Evolutionary conservation across 1,284 basidiomycete species (phyloP).

Genomic region (Naganishia cerealis): DNA sequence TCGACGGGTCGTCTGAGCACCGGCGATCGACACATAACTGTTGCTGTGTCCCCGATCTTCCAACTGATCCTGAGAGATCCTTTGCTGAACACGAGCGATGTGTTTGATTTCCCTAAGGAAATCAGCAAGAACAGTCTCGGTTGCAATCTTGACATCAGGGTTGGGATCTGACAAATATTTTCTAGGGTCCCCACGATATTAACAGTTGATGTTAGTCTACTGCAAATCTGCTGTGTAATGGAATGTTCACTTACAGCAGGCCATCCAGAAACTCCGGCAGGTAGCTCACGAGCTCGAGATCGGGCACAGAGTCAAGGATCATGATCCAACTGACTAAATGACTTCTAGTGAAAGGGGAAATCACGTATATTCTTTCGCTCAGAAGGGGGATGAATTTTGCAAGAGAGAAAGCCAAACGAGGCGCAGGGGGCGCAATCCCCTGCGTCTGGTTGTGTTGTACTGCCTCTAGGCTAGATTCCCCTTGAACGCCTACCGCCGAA

Average conservation of each 20-base stretch:
- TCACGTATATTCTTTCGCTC: constrained; percentile 87
- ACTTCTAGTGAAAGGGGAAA: constrained; percentile 92
- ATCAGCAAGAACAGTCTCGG: constrained; percentile 86
- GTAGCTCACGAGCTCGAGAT: constrained; percentile 89
- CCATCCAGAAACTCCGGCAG: constrained; percentile 94
- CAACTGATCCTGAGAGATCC: constrained; percentile 53
- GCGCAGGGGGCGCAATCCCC: not conserved
- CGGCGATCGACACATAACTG: not conserved
- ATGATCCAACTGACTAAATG: constrained; percentile 97
- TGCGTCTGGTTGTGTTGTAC: not conserved
- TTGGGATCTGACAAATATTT: constrained; percentile 95
- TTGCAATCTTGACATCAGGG: constrained; percentile 87
- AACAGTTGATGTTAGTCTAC: constrained; percentile 3
- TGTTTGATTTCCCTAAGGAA: constrained; percentile 90
- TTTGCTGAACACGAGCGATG: constrained; percentile 70
- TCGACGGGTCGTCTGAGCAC: constrained; percentile 4
- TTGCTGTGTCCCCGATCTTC: constrained; percentile 6
- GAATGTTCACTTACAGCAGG: constrained; percentile 67
- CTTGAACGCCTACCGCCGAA: not conserved
- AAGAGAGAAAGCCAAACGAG: constrained; percentile 74
- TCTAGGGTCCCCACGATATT: constrained; percentile 55
- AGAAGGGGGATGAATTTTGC: constrained; percentile 92
- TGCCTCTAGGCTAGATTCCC: not conserved
- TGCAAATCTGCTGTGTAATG: not conserved
- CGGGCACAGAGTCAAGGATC: constrained; percentile 92